phyloP scores from a whole-genome alignment of 2,329 filamentous ascomycete genomes.

The Erysiphe pulchra region DNA sequence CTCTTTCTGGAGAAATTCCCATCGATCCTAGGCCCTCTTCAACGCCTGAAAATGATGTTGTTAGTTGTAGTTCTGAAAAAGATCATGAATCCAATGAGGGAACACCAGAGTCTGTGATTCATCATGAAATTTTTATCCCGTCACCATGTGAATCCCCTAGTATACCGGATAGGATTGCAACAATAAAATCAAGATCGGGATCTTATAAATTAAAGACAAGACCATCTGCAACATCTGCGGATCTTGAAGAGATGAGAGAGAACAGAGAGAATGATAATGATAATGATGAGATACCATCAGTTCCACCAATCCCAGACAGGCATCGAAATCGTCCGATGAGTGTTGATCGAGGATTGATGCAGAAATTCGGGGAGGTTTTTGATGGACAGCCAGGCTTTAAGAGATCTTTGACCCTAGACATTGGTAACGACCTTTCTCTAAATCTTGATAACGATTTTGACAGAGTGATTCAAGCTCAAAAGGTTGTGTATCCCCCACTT shows the following conservation, averaged over 20 bases:
- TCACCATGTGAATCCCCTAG: conserved; percentile 22
- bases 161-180: conserved; percentile 62
- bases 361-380: conserved; percentile 12
- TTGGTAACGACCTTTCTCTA: conserved; percentile 49
- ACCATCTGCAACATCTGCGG: conserved; percentile 65
- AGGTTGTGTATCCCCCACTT: conserved; percentile 38
- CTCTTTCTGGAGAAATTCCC: conserved; percentile 4
- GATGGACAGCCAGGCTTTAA: conserved; percentile 45
- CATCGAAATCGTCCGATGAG: conserved; percentile 28
- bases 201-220: conserved; percentile 62
- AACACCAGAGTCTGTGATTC: conserved; percentile 77
- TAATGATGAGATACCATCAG: conserved; percentile 40
- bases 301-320: conserved; percentile 34
- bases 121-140: conserved; percentile 30
- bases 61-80: conserved; percentile 31
- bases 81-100: conserved; percentile 26
- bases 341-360: conserved; percentile 13
- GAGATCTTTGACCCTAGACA: conserved; percentile 57
- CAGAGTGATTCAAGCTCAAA: conserved; percentile 83
- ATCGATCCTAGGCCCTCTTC: conserved; percentile 16
- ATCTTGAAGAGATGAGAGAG: conserved; percentile 64
- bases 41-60: conserved; percentile 37
- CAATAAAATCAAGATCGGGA: conserved; percentile 59
- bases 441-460: conserved; percentile 86
- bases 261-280: conserved; percentile 64